Percentiles rank a stretch among this genome's conserved stretches.
These are phyloP conservation scores for Ceratobasidium sp. DNA, from an alignment of 1,284 basidiomycete genomes.

Conservation along the genomic window DNA sequence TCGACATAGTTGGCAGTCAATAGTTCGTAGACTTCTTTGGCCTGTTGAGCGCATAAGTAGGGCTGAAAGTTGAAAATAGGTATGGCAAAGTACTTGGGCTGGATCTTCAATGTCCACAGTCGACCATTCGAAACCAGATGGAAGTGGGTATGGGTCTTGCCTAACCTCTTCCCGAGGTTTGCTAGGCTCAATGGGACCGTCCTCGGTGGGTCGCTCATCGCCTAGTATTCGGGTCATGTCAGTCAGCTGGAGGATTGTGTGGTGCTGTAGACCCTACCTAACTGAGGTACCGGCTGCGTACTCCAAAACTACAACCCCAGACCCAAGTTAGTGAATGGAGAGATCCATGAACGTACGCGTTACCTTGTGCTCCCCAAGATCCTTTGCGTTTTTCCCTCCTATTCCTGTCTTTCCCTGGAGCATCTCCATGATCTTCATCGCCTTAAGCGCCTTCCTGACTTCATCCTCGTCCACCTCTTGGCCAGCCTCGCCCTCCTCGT, in stretches of 20 bases:
- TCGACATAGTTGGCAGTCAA: conserved; percentile 96
- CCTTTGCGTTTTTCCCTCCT: conserved; percentile 74
- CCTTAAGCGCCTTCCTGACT: conserved; percentile 66
- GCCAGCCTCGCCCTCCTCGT: conserved; percentile 54
- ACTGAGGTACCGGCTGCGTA: conserved; percentile 93
- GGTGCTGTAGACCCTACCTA: conserved; percentile 55
- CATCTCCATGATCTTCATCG: conserved; percentile 75
- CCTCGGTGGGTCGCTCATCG: conserved; percentile 68
- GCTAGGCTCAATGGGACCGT: conserved; percentile 90
- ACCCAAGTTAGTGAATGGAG: conserved; percentile 29
- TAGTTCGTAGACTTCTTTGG: conserved; percentile 91
- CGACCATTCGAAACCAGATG: conserved; percentile 94
- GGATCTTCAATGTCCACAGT: conserved; percentile 81
- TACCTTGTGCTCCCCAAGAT: conserved; percentile 87
- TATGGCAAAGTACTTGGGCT: conserved; percentile 61
- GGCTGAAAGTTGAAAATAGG: background rate
- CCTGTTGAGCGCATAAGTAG: conserved; percentile 54
- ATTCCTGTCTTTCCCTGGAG: conserved; percentile 71
- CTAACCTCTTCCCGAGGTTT: conserved; percentile 80
- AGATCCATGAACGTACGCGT: conserved; percentile 41
- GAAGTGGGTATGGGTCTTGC: conserved; percentile 86
- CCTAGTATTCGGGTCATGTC: conserved; percentile 52
- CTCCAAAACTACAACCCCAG: conserved; percentile 78
- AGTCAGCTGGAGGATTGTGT: conserved; percentile 35
- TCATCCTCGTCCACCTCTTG: conserved; percentile 61